Conservation (phyloP, 768 basidiomycete species). For the Psilocybe subaeruginosa region DNA sequence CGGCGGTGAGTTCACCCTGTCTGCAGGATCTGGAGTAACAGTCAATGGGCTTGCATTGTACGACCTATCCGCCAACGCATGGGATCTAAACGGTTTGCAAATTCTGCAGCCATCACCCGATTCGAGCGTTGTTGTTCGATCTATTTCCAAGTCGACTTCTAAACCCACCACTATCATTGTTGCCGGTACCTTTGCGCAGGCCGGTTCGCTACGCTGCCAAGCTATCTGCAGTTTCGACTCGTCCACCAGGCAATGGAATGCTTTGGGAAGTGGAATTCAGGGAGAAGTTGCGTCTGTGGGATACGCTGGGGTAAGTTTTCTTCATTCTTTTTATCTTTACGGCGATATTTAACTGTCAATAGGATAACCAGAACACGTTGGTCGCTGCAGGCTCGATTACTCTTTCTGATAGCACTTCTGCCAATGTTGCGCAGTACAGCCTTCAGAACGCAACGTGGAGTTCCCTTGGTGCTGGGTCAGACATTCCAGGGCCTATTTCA, state of each 20-base stretch:
- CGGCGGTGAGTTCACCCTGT: conserved; percentile 80
- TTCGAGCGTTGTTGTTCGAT: conserved; percentile 65
- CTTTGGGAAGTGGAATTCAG: conserved; percentile 77
- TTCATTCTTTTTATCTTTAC: conserved; percentile 1
- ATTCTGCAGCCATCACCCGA: conserved; percentile 60
- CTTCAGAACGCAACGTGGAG: conserved; percentile 79
- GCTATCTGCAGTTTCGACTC: conserved; percentile 81
- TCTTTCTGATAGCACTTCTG: conserved; percentile 60
- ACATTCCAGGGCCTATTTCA: conserved; percentile 88
- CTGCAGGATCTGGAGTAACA: conserved; percentile 37
- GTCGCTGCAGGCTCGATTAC: conserved; percentile 82
- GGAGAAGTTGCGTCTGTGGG: conserved; percentile 81
- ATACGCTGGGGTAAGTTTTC: conserved; percentile 75
- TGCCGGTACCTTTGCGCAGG: conserved; percentile 85
- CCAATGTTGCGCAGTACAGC: conserved; percentile 76
- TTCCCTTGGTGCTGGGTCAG: conserved; percentile 56
- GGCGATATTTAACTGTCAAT: conserved; percentile 13
- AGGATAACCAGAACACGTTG: conserved; percentile 71
- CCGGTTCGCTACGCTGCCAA: conserved; percentile 74
- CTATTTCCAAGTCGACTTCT: conserved; percentile 64
- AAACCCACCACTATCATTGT: conserved; percentile 71
- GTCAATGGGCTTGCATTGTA: conserved; percentile 81
- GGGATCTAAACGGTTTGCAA: conserved; percentile 63
- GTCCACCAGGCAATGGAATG: conserved; percentile 72
- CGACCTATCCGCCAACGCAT: conserved; percentile 65